Evolutionary conservation across 768 basidiomycete genomes (phyloP), one percentile per base, ranked within the genome.

Genomic region (Cystobasidium tubakii): DNA sequence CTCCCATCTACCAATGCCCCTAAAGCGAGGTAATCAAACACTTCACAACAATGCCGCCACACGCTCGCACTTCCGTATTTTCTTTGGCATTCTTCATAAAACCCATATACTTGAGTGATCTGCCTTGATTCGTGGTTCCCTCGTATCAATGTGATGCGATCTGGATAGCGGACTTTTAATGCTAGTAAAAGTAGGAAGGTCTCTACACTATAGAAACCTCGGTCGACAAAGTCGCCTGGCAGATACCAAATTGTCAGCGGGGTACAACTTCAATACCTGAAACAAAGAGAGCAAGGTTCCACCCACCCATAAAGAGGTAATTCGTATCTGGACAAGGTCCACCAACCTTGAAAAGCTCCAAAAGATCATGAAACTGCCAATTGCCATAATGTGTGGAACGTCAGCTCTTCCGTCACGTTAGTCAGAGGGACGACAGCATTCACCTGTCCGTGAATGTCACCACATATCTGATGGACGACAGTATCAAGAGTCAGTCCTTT

Each of bases 381-480:
- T 44, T 39, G 69, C 67, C 46, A 71, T 42, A n/a, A 9, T 29
- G 4, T 10, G 27, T 25, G 10, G 63, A 42, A 25, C 9, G 27
- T 27, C 27, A 36, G 23, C 39, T 27, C 25, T 42, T 25, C 31
- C 34, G 15, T 21, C 39, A 21, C 25, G 34, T 42, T n/a, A 36
- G 27, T 7, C n/a, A 43, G 25, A 3, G 15, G n/a, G 63, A 65
- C 6, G 27, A 29, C 53, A 54, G 21, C n/a, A 54, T 29, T 60
- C 15, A 60, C 57, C 87, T 99, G 96, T 62, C 96, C 96, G 81
- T 99, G 96, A 75, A 99, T 98, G 83, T 99, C 96, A 75, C 96
- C 96, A 80, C 96, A 99, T 74, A 99, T 99, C 96, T 82, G 98
- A 98, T 80, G 98, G 98, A n/a, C n/a, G n/a, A n/a, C n/a, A n/a